Evolutionary conservation across 202 grass and related monocot genomes (phyloP).

Genomic region (Brachypodium distachyon): DNA sequence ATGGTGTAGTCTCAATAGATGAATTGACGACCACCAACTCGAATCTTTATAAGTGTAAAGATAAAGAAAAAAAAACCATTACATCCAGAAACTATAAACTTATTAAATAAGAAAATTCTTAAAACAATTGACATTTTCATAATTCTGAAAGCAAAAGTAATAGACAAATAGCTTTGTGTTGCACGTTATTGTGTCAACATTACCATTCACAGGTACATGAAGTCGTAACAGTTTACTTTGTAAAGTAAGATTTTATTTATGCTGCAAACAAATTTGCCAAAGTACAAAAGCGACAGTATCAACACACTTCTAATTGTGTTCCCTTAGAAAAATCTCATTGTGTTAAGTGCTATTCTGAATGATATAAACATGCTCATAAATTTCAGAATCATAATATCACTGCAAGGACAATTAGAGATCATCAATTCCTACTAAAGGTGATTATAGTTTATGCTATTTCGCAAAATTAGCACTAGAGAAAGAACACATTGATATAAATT

Average conservation of each 20-base stretch:
- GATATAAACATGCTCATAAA: background rate
- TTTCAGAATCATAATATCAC: background rate
- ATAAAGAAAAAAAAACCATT: no score
- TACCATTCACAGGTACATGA: no score
- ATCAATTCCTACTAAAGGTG: background rate
- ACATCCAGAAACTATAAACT: background rate
- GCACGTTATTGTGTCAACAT: background rate
- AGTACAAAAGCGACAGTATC: background rate
- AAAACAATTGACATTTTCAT: background rate
- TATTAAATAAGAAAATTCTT: background rate
- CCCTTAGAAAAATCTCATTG: no score
- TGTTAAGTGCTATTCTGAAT: background rate
- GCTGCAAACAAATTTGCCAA: background rate
- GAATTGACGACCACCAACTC: no score
- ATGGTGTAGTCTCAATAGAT: no score
- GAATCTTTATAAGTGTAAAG: no score
- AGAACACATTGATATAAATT: background rate
- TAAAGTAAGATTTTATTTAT: background rate
- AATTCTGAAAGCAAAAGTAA: background rate
- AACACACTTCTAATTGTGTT: background rate
- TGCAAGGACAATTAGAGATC: background rate
- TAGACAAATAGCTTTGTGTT: background rate
- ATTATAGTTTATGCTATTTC: background rate
- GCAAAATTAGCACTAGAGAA: background rate
- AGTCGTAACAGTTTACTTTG: background rate